Percentiles rank a stretch among this genome's conserved stretches.
phyloP scores from a whole-genome alignment of 1,284 basidiomycete genomes.

The Vanrija sp. region DNA sequence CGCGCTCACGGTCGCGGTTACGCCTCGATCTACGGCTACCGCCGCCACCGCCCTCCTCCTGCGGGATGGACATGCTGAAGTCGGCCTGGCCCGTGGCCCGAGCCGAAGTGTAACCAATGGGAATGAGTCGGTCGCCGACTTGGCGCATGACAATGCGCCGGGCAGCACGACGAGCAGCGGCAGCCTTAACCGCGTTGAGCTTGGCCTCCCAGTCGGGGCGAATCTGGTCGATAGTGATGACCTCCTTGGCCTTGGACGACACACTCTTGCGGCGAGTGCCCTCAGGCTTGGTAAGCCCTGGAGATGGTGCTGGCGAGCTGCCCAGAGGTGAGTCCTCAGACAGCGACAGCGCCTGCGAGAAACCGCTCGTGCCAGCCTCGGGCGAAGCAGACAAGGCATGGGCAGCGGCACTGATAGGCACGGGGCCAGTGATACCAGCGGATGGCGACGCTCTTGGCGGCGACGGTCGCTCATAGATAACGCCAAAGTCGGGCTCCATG shows the following conservation, averaged over 20 bases:
- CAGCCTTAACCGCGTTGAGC: slow-evolving; percentile 78
- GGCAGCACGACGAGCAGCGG: slow-evolving; percentile 84
- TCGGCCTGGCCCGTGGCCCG: slow-evolving; percentile 45
- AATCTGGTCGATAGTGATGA: slow-evolving; percentile 88
- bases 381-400: slow-evolving; percentile 43
- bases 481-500: slow-evolving; percentile 92
- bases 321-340: background rate
- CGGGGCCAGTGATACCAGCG: slow-evolving; percentile 1
- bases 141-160: slow-evolving; percentile 97
- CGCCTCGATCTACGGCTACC: slow-evolving; percentile 13
- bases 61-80: slow-evolving; percentile 41
- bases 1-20: slow-evolving; percentile 56
- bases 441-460: slow-evolving; percentile 7
- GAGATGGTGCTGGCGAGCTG: background rate
- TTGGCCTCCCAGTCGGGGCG: slow-evolving; percentile 94
- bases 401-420: slow-evolving; percentile 7
- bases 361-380: slow-evolving; percentile 59
- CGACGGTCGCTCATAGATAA: slow-evolving; percentile 77
- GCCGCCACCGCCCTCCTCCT: slow-evolving; percentile 4
- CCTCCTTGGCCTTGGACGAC: slow-evolving; percentile 58
- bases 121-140: slow-evolving; percentile 93
- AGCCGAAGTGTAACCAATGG: slow-evolving; percentile 78
- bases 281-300: slow-evolving; percentile 13
- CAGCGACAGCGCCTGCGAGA: slow-evolving; percentile 27
- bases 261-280: slow-evolving; percentile 51